Base-by-base conservation (phyloP, 768 basidiomycete genomes). In the Lactarius sanguifluus region DNA sequence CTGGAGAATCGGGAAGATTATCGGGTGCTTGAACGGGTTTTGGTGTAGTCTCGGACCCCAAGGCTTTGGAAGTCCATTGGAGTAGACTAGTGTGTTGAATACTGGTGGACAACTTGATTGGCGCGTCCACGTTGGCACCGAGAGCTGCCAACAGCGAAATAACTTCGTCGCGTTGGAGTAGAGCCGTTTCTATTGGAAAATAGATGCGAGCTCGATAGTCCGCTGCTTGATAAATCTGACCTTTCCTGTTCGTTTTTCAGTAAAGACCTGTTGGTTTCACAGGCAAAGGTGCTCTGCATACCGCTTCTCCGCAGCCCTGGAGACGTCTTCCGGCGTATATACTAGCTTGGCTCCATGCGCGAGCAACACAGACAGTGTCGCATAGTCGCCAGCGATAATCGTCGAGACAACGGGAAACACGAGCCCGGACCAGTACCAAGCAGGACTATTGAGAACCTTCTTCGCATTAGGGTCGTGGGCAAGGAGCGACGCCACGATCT, bases 391-490 rank as follows among this genome's bases (percentile, higher is more conserved):
- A 15, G 30, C 55, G 5, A n/a, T 36, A 43, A 79, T 67, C 12
- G 76, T 72, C 3, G 74, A 69, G 2, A 75, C 73, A 20, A 77
- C 40, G 12, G 78, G 77, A 52, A 71, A 73, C 3, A 72, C 59
- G 9, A 69, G 62, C 3, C 23, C 20, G n/a, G 16, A 6, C 8
- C n/a, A 50, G n/a, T 6, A 38, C 55, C 65, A 71, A 36, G 65
- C 58, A 41, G 77, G 73, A 25, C 75, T 67, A 56, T 75, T 64
- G 23, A 77, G 57, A 18, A 76, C 75, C 10, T 71, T 67, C 64
- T 73, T 77, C 13, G 76, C 73, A 47, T 71, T 77, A 5, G 73
- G 72, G 64, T 78, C 77, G 28, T 59, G 28, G 7, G 64, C 56
- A 23, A 78, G 71, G 25, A 78, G 64, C 1, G 74, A 69, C 7